A percentile compares a stretch with the other conserved stretches of the same genome.
phyloP scores from a whole-genome alignment of 805 yeast species.

The Yarrowia sp. region DNA sequence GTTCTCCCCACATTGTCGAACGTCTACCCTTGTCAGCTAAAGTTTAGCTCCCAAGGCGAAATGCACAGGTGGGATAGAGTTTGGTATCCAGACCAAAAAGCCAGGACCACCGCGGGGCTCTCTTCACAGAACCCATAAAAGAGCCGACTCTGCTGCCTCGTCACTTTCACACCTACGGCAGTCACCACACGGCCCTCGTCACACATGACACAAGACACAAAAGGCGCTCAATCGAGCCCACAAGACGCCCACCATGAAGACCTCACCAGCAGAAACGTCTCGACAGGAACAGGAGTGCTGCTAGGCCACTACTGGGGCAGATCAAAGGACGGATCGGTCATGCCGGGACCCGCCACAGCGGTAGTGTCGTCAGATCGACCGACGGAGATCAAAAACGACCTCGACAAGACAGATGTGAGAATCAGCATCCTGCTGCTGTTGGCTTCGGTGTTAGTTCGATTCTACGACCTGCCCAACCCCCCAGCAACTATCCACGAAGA shows the following conservation, averaged over 20 bases:
- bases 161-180: background rate
- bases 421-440: background rate
- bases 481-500: constrained; percentile 31
- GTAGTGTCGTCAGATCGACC: constrained; percentile 7
- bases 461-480: constrained; percentile 28
- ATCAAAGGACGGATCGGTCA: background rate
- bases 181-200: background rate
- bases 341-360: constrained; percentile 4
- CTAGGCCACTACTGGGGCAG: constrained; percentile 25
- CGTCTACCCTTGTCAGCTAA: background rate
- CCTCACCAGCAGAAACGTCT: background rate
- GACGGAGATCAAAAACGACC: background rate
- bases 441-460: constrained; percentile 23
- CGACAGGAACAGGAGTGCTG: constrained; percentile 14
- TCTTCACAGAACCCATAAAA: background rate
- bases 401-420: background rate
- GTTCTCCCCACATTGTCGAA: background rate
- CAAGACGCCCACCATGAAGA: background rate
- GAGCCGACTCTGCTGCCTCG: background rate
- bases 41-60: background rate
- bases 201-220: background rate
- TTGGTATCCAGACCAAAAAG: background rate
- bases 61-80: background rate
- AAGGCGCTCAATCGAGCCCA: background rate
- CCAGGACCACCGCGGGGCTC: background rate